Base-by-base conservation (phyloP, 192 early-diverging fungal species). In the Backusella tarrabulga region DNA sequence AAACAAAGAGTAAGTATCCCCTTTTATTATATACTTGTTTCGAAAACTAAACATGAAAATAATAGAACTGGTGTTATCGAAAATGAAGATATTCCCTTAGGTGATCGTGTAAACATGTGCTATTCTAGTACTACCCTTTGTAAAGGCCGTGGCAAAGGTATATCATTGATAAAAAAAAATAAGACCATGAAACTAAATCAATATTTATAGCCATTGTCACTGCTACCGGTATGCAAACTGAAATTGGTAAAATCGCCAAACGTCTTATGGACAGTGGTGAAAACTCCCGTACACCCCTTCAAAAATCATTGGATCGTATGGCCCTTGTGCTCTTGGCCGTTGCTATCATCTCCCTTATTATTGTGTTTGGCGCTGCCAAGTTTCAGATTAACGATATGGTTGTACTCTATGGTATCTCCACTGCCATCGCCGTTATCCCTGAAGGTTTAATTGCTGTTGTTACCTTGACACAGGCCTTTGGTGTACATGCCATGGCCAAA, bases 351-450 rank as follows among this genome's bases (percentile, higher is more conserved):
- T 87, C 94, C 7, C 80, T 95, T n/a, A 88, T 98, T 69, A 92
- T 98, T 66, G 92, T 95, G 35, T 97, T 98, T 87, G 92, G 83
- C 63, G 89, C 84, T 40, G 86, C 88, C 83, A 88, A 87, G 63
- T 93, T 92, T 81, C 79, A 88, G 29, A 78, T 91, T 72, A 80
- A 78, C 32, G 86, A 83, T 56, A 88, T 92, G 26, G 84, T 88
- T 34, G 86, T 88, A 2, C 83, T 93, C 23, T 93, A 93, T 79
- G 97, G 93, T 46, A 91, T 98, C 50, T 91, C 92, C 42, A 86
- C 97, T 69, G 94, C 92, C 23, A 96, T 98, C 77, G 93, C 95
- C n/a, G 93, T 97, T n/a, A 97, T 98, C 81, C 97, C 97, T 41
- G 96, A 97, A 84, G 97, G 96, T 79, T 87, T 97, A 12, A 90